phyloP scores from a whole-genome alignment of 805 yeast genomes.

The Suhomyces sp. region DNA sequence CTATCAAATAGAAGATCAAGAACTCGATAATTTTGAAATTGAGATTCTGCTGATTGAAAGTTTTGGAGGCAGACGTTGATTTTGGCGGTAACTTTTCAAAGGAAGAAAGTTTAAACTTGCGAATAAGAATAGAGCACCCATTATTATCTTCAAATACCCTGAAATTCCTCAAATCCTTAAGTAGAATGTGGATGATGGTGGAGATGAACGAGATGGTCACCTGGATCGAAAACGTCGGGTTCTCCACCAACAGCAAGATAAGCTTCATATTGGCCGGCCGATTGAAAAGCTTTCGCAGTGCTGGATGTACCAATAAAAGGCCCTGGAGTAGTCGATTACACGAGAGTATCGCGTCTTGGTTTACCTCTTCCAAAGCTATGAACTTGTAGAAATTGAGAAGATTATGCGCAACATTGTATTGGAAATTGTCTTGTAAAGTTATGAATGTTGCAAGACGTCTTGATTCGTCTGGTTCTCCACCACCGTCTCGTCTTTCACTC shows the following conservation, averaged over 20 bases:
- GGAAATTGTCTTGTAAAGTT: conserved; percentile 51
- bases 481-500: background rate
- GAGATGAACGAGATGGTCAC: conserved; percentile 43
- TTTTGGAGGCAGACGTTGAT: background rate
- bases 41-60: conserved; percentile 43
- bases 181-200: conserved; percentile 56
- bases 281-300: conserved; percentile 50
- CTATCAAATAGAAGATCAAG: conserved; percentile 64
- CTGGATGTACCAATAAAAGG: conserved; percentile 56
- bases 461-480: conserved; percentile 1
- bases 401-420: conserved; percentile 47
- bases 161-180: conserved; percentile 55
- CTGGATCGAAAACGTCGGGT: conserved; percentile 12
- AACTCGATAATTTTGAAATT: conserved; percentile 68
- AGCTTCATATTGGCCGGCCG: conserved; percentile 40
- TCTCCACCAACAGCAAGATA: conserved; percentile 26
- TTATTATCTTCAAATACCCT: conserved; percentile 56
- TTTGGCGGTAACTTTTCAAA: conserved; percentile 8
- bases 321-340: conserved; percentile 55
- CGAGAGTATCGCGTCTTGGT: conserved; percentile 6
- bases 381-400: conserved; percentile 22
- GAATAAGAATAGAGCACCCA: conserved; percentile 57
- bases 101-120: conserved; percentile 21
- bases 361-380: background rate
- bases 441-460: conserved; percentile 28